Base-by-base conservation (phyloP, 1,284 basidiomycete genomes). In the Pascua sp. region DNA sequence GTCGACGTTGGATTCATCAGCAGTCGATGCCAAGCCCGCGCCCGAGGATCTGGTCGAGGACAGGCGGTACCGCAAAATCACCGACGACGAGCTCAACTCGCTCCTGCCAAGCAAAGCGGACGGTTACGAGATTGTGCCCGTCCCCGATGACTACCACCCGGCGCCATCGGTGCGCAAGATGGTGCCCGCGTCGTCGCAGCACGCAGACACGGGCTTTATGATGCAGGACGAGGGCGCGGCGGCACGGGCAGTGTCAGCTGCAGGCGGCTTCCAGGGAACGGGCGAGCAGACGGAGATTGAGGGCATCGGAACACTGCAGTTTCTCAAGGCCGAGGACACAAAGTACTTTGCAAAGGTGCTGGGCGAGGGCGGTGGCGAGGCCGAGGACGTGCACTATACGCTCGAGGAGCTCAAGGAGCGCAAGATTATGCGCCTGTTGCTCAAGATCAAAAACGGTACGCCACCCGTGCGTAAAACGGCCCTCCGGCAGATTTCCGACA, bases 371-470 rank as follows among this genome's bases (percentile, higher is more conserved):
- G 74, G 73, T 42, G 91, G 94, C 69, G 92, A 97, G 69, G 91
- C 96, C 77, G 91, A 93, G 18, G 90, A 97, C 78, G 66, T 68
- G 37, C 70, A 62, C n/a, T 81, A 98, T 51, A 86, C 90, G 1
- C 86, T 94, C n/a, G 96, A 98, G 53, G 96, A 98, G 80, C 89
- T 98, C 83, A 98, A 98, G 80, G 96, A 98, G 80, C 86, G 94
- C 71, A 98, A 98, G 79, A 98, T 98, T 70, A 98, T 98, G 94
- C 88, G 94, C n/a, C 80, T 98, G n/a, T 80, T 98, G 48, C 84
- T 98, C 69, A 98, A 98, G 80, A 98, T 98, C 80, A 98, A 98
- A 82, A 99, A 98, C 76, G 96, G 96, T 48, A 98, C 95, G 2
- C 96, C 96, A 38, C 94, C 95, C 10, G 94, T 98, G 63, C 87